Evolutionary conservation across 768 basidiomycete genomes (phyloP).

Genomic region (Arthromyces matolae): DNA sequence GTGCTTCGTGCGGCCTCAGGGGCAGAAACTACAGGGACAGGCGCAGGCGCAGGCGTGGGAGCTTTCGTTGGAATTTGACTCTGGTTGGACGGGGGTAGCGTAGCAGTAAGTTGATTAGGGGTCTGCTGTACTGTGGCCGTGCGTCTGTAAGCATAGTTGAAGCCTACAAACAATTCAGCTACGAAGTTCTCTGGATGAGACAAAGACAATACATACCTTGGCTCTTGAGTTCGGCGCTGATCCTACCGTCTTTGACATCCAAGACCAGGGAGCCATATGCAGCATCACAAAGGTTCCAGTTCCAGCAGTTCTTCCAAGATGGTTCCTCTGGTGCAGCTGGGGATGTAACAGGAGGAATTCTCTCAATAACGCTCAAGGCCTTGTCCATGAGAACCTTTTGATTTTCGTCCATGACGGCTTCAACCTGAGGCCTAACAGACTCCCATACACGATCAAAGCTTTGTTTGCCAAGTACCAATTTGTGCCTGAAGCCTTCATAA

Average conservation of each 20-base stretch:
- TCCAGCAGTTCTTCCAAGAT: slow-evolving; percentile 99
- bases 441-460: slow-evolving; percentile 93
- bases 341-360: slow-evolving; percentile 59
- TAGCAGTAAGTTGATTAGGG: slow-evolving; percentile 52
- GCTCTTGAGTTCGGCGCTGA: slow-evolving; percentile 89
- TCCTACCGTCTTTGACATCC: slow-evolving; percentile 87
- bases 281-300: slow-evolving; percentile 97
- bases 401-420: slow-evolving; percentile 85
- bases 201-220: slow-evolving; percentile 62
- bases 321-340: slow-evolving; percentile 72
- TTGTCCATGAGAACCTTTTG: slow-evolving; percentile 88
- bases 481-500: slow-evolving; percentile 82
- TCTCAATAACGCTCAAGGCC: slow-evolving; percentile 78
- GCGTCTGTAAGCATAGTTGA: slow-evolving; percentile 93
- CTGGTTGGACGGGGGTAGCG: slow-evolving; percentile 38
- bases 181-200: not conserved
- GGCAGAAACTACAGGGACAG: too few relatives aligned
- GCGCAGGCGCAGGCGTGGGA: slow-evolving; percentile 29
- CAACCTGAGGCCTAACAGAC: slow-evolving; percentile 86
- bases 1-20: slow-evolving; percentile 8
- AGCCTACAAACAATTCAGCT: slow-evolving; percentile 46
- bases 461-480: slow-evolving; percentile 74
- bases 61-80: slow-evolving; percentile 21
- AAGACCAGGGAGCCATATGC: slow-evolving; percentile 86
- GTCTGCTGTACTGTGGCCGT: slow-evolving; percentile 59